Base-by-base conservation (phyloP, 805 yeast species). In the Barnettozyma californica region DNA sequence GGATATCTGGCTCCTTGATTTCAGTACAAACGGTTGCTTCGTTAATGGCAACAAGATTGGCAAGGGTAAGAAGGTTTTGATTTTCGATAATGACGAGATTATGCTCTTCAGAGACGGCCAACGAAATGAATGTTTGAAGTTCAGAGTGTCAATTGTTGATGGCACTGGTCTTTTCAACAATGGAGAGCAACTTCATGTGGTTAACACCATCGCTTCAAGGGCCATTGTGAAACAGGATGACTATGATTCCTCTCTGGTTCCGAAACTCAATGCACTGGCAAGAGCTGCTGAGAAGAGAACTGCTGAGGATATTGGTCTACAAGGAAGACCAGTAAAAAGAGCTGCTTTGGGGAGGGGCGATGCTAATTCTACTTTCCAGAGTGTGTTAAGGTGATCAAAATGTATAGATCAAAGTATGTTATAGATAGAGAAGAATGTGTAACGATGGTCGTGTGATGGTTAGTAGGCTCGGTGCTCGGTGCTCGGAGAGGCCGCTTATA, bases 1-100 rank as follows among this genome's bases (percentile, higher is more conserved):
- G 48, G 90, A 83, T 60, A 71, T 87, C 14, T 89, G 95, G 95
- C 68, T 91, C 27, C 66, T 87, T 42, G 96, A 90, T 56, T 77
- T 73, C 52, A 84, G 94, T 48, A 80, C 95, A 0, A 91, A 90
- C 64, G 84, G 87, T 2, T 86, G 96, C 61, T 78, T 71, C 56
- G 76, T 91, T 8, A 87, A 89, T 58, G 76, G 77, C 8, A 64
- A 68, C 8, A 73, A 73, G 43, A 61, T 87, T 41, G 84, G 84
- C 0, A 79, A 80, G 51, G 84, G 84, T 2, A 72, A 76, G 29
- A 87, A 87, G 56, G 75, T 73, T 0, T 73, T 79, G 46, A 58
- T 91, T 1, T 78, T 71, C 57, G 72, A 84, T 52, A 84, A 84
- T 0, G 96, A 89, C 62, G 70, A 67, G 29, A 64, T 90, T 5